A percentile compares a stretch with the other conserved stretches of the same genome.
These are phyloP conservation scores for Pulicaria dysenterica DNA, from an alignment of 129 eudicot genomes.

Conservation along the genomic window DNA sequence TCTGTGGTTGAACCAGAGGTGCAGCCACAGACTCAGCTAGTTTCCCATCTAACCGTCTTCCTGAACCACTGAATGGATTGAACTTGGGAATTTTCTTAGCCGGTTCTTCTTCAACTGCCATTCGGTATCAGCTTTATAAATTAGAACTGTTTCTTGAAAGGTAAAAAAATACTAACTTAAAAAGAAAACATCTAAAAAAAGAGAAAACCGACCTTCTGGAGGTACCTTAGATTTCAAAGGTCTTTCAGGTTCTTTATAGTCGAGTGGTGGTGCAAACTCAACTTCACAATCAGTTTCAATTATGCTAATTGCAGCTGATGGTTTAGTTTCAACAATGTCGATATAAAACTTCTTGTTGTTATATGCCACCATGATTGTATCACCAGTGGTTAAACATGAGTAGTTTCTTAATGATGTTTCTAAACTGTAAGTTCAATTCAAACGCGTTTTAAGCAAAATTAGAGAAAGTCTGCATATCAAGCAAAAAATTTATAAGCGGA, in stretches of 20 bases:
- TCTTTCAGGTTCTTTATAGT: slow-evolving; percentile 74
- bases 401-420: slow-evolving; percentile 71
- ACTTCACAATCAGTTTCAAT: slow-evolving; percentile 88
- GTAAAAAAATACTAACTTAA: not conserved
- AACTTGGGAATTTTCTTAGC: slow-evolving; percentile 48
- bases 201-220: slow-evolving; percentile 47
- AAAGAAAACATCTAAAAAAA: not conserved
- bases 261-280: slow-evolving; percentile 86
- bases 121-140: slow-evolving; percentile 4
- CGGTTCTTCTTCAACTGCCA: slow-evolving; percentile 67
- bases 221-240: slow-evolving; percentile 32
- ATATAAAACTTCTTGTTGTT: slow-evolving; percentile 82
- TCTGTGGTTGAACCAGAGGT: slow-evolving; percentile 39
- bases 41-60: slow-evolving; percentile 76
- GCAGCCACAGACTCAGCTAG: slow-evolving; percentile 40
- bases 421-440: slow-evolving; percentile 46
- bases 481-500: not conserved
- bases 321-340: slow-evolving; percentile 73
- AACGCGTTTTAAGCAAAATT: not conserved
- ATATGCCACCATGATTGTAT: slow-evolving; percentile 75
- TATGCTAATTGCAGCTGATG: slow-evolving; percentile 64
- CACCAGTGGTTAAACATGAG: slow-evolving; percentile 81
- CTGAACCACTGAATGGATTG: slow-evolving; percentile 61
- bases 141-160: not conserved
- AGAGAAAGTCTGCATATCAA: not conserved